phyloP scores from a whole-genome alignment of 2,329 filamentous ascomycete genomes.

The Aspergillus sp. region DNA sequence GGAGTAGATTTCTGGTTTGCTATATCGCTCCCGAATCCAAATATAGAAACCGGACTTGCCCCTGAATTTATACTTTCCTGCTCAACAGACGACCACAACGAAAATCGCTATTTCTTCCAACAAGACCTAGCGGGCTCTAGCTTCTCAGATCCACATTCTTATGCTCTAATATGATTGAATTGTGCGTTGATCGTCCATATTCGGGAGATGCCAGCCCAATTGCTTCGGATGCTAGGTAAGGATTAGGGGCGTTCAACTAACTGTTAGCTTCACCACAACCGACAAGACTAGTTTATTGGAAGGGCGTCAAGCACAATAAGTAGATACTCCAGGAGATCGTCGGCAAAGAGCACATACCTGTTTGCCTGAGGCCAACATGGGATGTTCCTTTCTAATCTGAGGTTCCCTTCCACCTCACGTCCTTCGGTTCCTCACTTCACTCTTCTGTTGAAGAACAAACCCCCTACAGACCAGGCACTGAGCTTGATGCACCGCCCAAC shows the following conservation, averaged over 20 bases:
- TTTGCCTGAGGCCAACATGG: not conserved
- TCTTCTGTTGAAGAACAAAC: not conserved
- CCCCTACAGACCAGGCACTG: too few relatives aligned
- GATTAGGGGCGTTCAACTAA: not conserved
- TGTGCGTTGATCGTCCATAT: too few relatives aligned
- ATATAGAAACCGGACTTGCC: not conserved
- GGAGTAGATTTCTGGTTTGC: not conserved
- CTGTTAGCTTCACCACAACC: too few relatives aligned
- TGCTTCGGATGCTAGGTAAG: not conserved
- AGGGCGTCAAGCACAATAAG: too few relatives aligned
- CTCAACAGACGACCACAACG: not conserved
- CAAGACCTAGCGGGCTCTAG: too few relatives aligned
- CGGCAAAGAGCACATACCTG: not conserved
- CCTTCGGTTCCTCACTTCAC: not conserved
- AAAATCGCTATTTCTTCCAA: too few relatives aligned
- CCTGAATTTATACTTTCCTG: not conserved
- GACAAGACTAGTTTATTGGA: too few relatives aligned
- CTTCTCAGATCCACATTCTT: too few relatives aligned
- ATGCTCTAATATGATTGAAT: too few relatives aligned
- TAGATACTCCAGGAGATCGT: not conserved
- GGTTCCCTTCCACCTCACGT: not conserved
- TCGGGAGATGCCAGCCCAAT: too few relatives aligned
- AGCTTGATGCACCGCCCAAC: too few relatives aligned
- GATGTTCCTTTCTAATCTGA: not conserved
- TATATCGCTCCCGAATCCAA: not conserved